Evolutionary conservation across 1,284 basidiomycete genomes (phyloP), one percentile per base, ranked within the genome.

Genomic region (Trichosporon faecale): DNA sequence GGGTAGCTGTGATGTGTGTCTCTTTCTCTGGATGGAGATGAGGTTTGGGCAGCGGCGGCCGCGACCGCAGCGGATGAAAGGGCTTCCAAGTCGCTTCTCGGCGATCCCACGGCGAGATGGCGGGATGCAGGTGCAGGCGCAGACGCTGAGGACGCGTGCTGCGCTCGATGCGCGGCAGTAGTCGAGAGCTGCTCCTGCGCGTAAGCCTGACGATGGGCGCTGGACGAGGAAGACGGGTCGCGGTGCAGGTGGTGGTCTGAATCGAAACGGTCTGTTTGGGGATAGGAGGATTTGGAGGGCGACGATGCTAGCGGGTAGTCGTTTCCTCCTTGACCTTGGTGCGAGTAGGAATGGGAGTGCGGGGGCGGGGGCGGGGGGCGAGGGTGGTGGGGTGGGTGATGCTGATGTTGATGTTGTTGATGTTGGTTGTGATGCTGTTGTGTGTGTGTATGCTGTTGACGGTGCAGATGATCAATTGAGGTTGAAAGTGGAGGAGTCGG

Each of bases 401-500:
- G 46, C 12, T 29, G 65, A 23, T 27, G 40, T 49, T 35, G 46
- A 31, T 49, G 35, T 21, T 66, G 29, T 18, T 31, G 31, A 9
- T 52, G 46, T 11, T 52, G 46, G 14, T 52, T 46, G 8, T 66
- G 65, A 23, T 46, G 40, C 21, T 49, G 64, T 9, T 49, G 44
- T 21, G 52, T 44, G 16, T 44, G 65, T 18, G n/a, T 55, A 31
- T 66, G 65, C 16, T 31, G 46, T 25, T 49, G 64, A n/a, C 37
- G 64, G 64, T 29, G 65, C 29, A 33, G 65, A 37, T 66, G 65
- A 40, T 66, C n/a, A 49, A 65, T 64, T 35, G 27, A n/a, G 40
- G 63, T 37, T 63, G 57, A 66, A 60, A 60, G 33, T 40, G 68
- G 40, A 46, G 67, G 64, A 64, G 44, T 68, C 64, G 67, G 33